A percentile compares a stretch with the other conserved stretches of the same genome.
phyloP scores from a whole-genome alignment of 2,329 filamentous ascomycete genomes.

The Ascochyta lentis region DNA sequence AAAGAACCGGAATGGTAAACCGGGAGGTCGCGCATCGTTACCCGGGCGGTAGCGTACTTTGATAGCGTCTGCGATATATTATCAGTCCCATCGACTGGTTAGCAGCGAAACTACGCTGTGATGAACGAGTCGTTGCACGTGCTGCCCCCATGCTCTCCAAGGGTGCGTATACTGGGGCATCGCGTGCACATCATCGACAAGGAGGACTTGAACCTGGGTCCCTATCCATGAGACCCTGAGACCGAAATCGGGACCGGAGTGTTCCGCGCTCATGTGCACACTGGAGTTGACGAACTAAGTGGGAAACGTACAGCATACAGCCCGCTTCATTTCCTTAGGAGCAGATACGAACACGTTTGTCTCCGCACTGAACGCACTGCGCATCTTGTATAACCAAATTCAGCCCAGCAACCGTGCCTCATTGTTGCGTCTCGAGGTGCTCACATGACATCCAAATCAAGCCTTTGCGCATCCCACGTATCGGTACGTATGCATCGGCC shows the following conservation, averaged over 20 bases:
- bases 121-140: neutral
- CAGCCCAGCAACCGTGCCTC: conserved; percentile 6
- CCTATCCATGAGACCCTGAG: neutral
- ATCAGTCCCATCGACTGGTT: neutral
- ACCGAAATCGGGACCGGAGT: neutral
- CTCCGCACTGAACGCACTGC: neutral
- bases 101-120: conserved; percentile 2
- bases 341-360: neutral
- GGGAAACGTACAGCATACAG: neutral
- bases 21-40: neutral
- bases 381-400: neutral
- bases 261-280: neutral
- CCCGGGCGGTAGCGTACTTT: neutral
- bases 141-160: conserved; percentile 1
- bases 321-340: neutral
- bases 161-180: neutral
- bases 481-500: conserved; percentile 27
- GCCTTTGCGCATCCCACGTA: conserved; percentile 14
- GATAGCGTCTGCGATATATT: neutral
- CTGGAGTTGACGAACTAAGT: neutral
- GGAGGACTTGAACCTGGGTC: conserved; percentile 1
- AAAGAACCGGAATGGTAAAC: neutral
- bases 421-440: conserved; percentile 2
- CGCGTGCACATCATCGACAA: neutral
- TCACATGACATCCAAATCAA: conserved; percentile 18